Evolutionary conservation across 2,329 filamentous ascomycete genomes (phyloP), one percentile per base, ranked within the genome.

Genomic region (Penicillium sp.): DNA sequence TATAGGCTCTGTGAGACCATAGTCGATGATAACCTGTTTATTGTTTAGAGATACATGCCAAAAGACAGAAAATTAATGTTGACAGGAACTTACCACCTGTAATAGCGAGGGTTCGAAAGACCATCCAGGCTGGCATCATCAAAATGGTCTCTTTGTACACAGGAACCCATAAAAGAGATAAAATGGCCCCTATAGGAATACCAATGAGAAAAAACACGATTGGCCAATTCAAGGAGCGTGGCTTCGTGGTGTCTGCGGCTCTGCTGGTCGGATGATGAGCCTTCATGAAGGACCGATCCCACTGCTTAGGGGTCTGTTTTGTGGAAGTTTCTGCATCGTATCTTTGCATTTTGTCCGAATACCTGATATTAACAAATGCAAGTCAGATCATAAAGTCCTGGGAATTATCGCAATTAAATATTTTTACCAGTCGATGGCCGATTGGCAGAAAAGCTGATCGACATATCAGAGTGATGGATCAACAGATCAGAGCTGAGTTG

Each of bases 1-100:
- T 89, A 81, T 91, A 95, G 11, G 88, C 90, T 27, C 84, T 86
- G 75, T 95, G 91, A 67, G 91, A 88, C 91, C 91, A 95, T 50
- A 93, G 83, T 76, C 91, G 85, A 70, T 93, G 88, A 75, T 91
- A 91, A 48, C 88, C 86, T 80, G 72, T 73, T 37, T 7, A 14
- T 54, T 35, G n/a, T 9, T 55, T 14, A 21, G 19, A 39, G 10
- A 27, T 42, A 8, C 29, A 8, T 27, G 23, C 23, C 14, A 23
- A n/a, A 47, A 11, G n/a, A 6, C 8, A 31, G 19, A n/a, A 5
- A 21, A 21, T n/a, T 8, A 1, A 16, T 33, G 2, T 23, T 29
- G 4, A 26, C 0, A 13, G 8, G 25, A 14, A 37, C 33, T 53
- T 27, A 59, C 27, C 45, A 29, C 57, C 44, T n/a, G 55, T 57